phyloP scores from a whole-genome alignment of 2,329 filamentous ascomycete species.

The Aspergillus unguis region DNA sequence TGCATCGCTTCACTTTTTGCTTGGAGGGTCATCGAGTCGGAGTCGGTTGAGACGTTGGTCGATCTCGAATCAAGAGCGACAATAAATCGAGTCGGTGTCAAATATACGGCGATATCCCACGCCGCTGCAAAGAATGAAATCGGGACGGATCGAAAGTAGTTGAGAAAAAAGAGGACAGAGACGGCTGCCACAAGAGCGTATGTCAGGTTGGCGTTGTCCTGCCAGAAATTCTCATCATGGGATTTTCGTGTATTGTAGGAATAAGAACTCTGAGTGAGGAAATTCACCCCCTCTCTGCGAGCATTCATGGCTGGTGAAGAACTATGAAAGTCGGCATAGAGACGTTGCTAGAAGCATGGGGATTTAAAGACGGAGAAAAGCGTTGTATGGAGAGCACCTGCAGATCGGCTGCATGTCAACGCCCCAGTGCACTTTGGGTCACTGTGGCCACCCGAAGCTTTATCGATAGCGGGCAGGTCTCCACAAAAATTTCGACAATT shows the following conservation, averaged over 20 bases:
- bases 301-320: slow-evolving; percentile 35
- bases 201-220: slow-evolving; percentile 27
- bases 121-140: slow-evolving; percentile 29
- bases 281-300: slow-evolving; percentile 30
- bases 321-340: slow-evolving; percentile 21
- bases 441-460: slow-evolving; percentile 27
- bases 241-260: slow-evolving; percentile 20
- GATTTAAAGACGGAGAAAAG: slow-evolving; percentile 12
- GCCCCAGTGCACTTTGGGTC: slow-evolving; percentile 26
- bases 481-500: slow-evolving; percentile 25
- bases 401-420: slow-evolving; percentile 14
- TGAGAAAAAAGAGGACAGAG: slow-evolving; percentile 29
- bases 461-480: slow-evolving; percentile 34
- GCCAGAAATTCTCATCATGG: slow-evolving; percentile 31
- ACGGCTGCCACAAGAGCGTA: slow-evolving; percentile 28
- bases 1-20: slow-evolving; percentile 65
- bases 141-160: slow-evolving; percentile 29
- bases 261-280: slow-evolving; percentile 29
- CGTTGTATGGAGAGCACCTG: slow-evolving; percentile 10
- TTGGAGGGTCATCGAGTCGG: slow-evolving; percentile 28
- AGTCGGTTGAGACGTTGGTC: slow-evolving; percentile 39
- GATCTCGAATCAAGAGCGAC: slow-evolving; percentile 51
- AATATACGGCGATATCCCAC: slow-evolving; percentile 40
- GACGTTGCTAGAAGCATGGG: slow-evolving; percentile 10
- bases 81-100: slow-evolving; percentile 40